These are phyloP conservation scores for Colletotrichum sp. DNA, from an alignment of 2,329 filamentous ascomycete genomes.

Conservation along the genomic window DNA sequence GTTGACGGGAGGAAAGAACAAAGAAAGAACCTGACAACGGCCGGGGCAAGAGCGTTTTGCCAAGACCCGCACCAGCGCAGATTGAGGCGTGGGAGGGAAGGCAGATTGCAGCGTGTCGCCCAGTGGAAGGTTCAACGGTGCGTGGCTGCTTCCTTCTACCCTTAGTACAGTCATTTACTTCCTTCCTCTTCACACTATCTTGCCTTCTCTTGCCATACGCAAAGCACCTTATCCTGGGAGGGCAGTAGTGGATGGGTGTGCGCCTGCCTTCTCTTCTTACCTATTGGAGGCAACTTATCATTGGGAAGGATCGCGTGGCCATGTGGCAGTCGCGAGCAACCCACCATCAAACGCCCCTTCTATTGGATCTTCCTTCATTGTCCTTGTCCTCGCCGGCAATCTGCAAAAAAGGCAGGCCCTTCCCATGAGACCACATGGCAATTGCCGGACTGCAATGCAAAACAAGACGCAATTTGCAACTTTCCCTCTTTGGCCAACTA, in stretches of 20 bases:
- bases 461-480: not conserved
- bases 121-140: not conserved
- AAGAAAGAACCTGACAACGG: not conserved
- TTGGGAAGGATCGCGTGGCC: not conserved
- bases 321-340: not conserved
- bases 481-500: not conserved
- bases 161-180: not conserved
- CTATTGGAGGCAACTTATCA: not conserved
- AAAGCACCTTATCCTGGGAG: not conserved
- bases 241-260: not conserved
- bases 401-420: not conserved
- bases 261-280: not conserved
- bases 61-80: not conserved
- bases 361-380: not conserved
- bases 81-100: not conserved
- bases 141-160: not conserved
- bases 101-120: not conserved
- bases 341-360: not conserved
- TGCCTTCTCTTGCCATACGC: not conserved
- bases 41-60: not conserved
- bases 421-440: not conserved
- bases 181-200: not conserved
- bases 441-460: not conserved
- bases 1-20: not conserved
- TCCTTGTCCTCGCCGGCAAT: not conserved